Percentiles rank a stretch among this genome's conserved stretches.
phyloP scores from a whole-genome alignment of 306 rosid genomes.

The Comarum palustre region DNA sequence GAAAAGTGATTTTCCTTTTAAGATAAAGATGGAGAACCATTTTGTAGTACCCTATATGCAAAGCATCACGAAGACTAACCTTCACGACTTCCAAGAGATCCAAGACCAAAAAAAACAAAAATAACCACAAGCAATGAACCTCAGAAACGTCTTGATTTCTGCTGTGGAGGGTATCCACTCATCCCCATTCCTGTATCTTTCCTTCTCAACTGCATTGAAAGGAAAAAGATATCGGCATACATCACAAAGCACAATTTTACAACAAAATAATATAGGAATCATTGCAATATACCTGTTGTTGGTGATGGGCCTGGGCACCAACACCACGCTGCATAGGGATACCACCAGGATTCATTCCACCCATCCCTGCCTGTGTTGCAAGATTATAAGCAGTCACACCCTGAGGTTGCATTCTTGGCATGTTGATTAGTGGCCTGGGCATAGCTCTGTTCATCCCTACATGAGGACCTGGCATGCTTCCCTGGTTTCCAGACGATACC shows the following conservation, averaged over 20 bases:
- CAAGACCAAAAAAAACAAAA: neutral
- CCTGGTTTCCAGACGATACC: conserved; percentile 77
- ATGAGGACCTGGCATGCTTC: conserved; percentile 64
- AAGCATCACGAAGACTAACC: conserved; percentile 8
- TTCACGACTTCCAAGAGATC: neutral
- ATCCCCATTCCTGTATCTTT: conserved; percentile 69
- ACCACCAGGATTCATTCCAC: conserved; percentile 83
- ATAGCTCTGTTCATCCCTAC: conserved; percentile 52
- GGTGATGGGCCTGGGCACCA: conserved; percentile 71
- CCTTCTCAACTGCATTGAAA: conserved; percentile 61
- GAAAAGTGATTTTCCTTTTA: neutral
- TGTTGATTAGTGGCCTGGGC: conserved; percentile 65
- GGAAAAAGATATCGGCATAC: conserved; percentile 17
- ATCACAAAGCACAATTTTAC: neutral
- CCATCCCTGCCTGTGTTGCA: conserved; percentile 78
- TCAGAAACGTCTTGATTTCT: conserved; percentile 70
- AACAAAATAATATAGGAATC: neutral
- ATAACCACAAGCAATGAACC: conserved; percentile 27
- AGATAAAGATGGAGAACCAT: neutral
- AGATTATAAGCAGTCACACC: conserved; percentile 72
- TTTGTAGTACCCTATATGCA: neutral
- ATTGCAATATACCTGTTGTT: conserved; percentile 59
- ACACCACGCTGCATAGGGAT: conserved; percentile 89
- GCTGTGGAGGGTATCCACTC: conserved; percentile 74
- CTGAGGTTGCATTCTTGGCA: conserved; percentile 79